Evolutionary conservation across 2,329 filamentous ascomycete species (phyloP).

Genomic region (Pyrenophora seminiperda): DNA sequence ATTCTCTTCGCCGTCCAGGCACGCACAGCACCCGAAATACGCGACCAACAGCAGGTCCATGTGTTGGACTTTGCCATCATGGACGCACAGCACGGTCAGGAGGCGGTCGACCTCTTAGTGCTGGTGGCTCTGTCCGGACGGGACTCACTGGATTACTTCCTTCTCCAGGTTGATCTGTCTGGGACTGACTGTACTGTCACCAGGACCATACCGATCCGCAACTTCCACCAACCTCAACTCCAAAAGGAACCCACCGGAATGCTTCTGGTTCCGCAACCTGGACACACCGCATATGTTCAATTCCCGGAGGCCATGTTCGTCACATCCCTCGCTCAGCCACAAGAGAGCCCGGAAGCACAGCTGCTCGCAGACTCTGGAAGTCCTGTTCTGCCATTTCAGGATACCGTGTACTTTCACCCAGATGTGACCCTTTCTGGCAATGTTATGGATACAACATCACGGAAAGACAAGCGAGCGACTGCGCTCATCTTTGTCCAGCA

Average conservation of each 20-base stretch:
- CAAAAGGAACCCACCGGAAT: slow-evolving; percentile 45
- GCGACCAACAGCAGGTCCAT: slow-evolving; percentile 65
- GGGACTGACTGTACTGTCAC: slow-evolving; percentile 61
- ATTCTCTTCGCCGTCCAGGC: slow-evolving; percentile 67
- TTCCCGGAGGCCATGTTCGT: slow-evolving; percentile 80
- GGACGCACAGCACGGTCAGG: slow-evolving; percentile 44
- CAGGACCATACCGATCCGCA: slow-evolving; percentile 69
- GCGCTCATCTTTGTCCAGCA: slow-evolving; percentile 62
- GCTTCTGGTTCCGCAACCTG: slow-evolving; percentile 78
- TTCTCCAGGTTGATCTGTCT: slow-evolving; percentile 73
- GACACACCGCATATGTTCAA: slow-evolving; percentile 79
- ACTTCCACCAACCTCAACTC: slow-evolving; percentile 52
- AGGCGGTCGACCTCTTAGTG: slow-evolving; percentile 32
- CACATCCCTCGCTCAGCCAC: slow-evolving; percentile 70
- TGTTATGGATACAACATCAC: slow-evolving; percentile 53
- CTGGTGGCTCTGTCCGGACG: slow-evolving; percentile 41
- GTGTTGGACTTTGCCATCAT: slow-evolving; percentile 80
- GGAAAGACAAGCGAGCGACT: slow-evolving; percentile 46
- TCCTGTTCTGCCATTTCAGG: slow-evolving; percentile 70
- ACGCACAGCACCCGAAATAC: slow-evolving; percentile 55
- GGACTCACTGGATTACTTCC: slow-evolving; percentile 63
- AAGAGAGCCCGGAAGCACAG: slow-evolving; percentile 76
- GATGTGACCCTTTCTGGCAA: slow-evolving; percentile 57
- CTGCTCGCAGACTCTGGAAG: slow-evolving; percentile 57
- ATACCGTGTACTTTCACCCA: slow-evolving; percentile 77